phyloP scores from a whole-genome alignment of 2,329 filamentous ascomycete genomes.

The Clarireedia paspali region DNA sequence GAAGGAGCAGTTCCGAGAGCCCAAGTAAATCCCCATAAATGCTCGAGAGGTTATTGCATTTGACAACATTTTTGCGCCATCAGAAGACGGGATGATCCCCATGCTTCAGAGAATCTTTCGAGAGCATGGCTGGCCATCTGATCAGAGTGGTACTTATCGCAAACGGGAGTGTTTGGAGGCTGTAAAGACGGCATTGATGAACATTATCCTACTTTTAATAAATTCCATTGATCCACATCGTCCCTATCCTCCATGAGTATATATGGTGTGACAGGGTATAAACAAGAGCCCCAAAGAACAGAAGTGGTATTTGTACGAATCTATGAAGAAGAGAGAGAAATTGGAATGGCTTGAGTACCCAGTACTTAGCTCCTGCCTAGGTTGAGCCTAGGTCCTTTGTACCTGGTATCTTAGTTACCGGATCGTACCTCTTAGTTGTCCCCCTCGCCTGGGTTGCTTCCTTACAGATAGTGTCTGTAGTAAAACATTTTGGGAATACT shows the following conservation, averaged over 20 bases:
- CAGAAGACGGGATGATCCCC: not conserved
- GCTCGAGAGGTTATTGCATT: not conserved
- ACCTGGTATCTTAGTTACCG: too few species aligned
- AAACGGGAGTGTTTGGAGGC: constrained; percentile 5
- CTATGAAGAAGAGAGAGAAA: too few species aligned
- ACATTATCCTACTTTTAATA: not conserved
- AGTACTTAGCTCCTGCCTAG: too few species aligned
- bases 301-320: too few species aligned
- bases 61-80: not conserved
- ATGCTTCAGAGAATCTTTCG: constrained; percentile 4
- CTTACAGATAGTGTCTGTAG: too few species aligned
- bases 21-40: constrained; percentile 12
- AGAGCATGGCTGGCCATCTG: constrained; percentile 1
- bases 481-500: too few species aligned
- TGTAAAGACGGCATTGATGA: not conserved
- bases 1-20: constrained; percentile 14
- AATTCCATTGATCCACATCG: not conserved
- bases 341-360: too few species aligned
- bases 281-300: too few species aligned
- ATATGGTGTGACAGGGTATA: not conserved
- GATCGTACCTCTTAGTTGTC: too few species aligned
- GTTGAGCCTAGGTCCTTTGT: too few species aligned
- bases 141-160: not conserved
- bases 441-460: too few species aligned
- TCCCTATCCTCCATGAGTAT: not conserved